Percentiles rank a stretch among this genome's conserved stretches.
Evolutionary conservation across 1,139 yeast species (phyloP).

Genomic region (Suhomyces chickasaworum): DNA sequence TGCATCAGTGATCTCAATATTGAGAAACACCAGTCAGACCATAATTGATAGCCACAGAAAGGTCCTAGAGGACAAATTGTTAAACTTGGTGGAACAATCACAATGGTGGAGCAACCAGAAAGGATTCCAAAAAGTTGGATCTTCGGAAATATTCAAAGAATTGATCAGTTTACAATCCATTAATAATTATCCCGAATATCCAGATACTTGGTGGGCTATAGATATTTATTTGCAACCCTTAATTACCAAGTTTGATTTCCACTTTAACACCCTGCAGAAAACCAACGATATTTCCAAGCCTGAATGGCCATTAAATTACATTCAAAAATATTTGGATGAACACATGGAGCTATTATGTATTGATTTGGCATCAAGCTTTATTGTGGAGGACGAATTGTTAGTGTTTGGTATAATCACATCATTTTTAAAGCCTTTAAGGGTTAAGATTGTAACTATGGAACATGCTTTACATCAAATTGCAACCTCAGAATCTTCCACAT

Average conservation of each 20-base stretch:
- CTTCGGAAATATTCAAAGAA: conserved; percentile 11
- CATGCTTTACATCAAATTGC: conserved; percentile 1
- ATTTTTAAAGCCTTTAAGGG: conserved; percentile 51
- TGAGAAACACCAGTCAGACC: conserved; percentile 2
- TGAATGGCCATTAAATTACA: conserved; percentile 71
- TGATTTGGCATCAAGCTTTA: conserved; percentile 35
- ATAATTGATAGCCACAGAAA: conserved; percentile 5
- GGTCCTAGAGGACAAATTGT: conserved; percentile 7
- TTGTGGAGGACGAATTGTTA: conserved; percentile 31
- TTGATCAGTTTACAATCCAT: conserved; percentile 45
- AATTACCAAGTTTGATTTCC: conserved; percentile 66
- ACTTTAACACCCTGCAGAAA: conserved; percentile 62
- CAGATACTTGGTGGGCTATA: conserved; percentile 60
- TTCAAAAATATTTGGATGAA: conserved; percentile 52
- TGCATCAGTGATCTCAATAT: not conserved
- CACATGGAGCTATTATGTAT: conserved; percentile 40
- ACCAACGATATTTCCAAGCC: conserved; percentile 77
- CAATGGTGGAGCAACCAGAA: conserved; percentile 6
- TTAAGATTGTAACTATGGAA: conserved; percentile 41
- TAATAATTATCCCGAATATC: conserved; percentile 34
- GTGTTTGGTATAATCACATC: conserved; percentile 58
- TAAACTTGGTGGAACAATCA: conserved; percentile 4
- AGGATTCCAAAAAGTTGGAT: conserved; percentile 11
- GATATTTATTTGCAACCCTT: conserved; percentile 59
- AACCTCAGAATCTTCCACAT: conserved; percentile 15